phyloP scores from a whole-genome alignment of 2,329 filamentous ascomycete species.

The Cordyceps cateniannulata region DNA sequence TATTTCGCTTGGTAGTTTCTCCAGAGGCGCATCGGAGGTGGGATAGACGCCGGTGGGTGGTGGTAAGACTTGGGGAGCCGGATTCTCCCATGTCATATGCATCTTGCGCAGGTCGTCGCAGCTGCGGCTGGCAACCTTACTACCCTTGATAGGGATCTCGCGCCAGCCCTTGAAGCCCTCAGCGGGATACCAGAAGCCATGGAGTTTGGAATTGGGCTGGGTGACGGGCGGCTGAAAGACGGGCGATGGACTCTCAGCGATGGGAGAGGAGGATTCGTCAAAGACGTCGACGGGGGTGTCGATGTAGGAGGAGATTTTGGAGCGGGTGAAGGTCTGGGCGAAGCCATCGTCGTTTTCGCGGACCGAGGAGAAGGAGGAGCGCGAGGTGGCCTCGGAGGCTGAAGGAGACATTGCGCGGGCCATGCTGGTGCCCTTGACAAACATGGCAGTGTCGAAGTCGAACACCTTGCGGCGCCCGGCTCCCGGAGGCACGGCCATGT shows the following conservation, averaged over 20 bases:
- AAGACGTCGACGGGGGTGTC: conserved; percentile 45
- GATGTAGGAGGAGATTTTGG: conserved; percentile 55
- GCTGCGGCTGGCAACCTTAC: conserved; percentile 50
- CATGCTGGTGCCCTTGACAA: conserved; percentile 30
- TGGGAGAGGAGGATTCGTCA: conserved; percentile 34
- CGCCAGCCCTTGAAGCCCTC: conserved; percentile 58
- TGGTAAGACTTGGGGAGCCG: conserved; percentile 27
- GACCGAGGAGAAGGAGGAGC: conserved; percentile 57
- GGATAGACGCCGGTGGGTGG: conserved; percentile 24
- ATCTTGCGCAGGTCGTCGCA: conserved; percentile 52
- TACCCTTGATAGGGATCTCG: conserved; percentile 53
- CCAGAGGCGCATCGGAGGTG: conserved; percentile 52
- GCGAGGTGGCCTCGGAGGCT: conserved; percentile 32
- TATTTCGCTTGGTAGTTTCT: conserved; percentile 63
- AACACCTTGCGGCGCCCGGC: conserved; percentile 25
- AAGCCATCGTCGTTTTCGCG: conserved; percentile 53
- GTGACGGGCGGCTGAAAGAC: conserved; percentile 47
- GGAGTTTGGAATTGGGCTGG: conserved; percentile 48
- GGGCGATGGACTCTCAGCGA: conserved; percentile 33
- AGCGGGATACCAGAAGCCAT: conserved; percentile 52
- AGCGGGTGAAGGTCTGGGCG: conserved; percentile 56
- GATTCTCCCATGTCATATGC: conserved; percentile 47
- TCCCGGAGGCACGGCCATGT: conserved; percentile 25
- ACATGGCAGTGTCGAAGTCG: conserved; percentile 29
- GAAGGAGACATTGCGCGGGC: conserved; percentile 30